phyloP scores from a whole-genome alignment of 805 yeast genomes.

The Barnettozyma sp. region DNA sequence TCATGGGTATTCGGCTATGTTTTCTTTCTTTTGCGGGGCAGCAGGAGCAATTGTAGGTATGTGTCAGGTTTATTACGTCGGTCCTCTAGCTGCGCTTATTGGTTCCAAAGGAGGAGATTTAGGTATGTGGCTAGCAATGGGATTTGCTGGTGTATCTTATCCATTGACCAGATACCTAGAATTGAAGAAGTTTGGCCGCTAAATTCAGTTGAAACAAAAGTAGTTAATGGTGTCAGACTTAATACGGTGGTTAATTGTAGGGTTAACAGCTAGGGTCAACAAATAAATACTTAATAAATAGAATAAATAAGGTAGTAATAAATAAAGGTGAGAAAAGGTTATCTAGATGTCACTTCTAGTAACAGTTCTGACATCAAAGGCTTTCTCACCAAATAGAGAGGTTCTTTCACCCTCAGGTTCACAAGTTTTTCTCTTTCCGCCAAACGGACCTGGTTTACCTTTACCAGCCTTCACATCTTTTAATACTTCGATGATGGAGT shows the following conservation, averaged over 20 bases:
- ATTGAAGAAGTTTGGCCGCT: slow-evolving; percentile 46
- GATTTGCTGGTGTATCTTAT: slow-evolving; percentile 56
- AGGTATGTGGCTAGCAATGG: slow-evolving; percentile 77
- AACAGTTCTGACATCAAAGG: slow-evolving; percentile 59
- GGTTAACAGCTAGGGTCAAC: too few relatives aligned
- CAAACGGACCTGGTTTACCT: slow-evolving; percentile 62
- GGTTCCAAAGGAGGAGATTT: slow-evolving; percentile 74
- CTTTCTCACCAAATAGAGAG: slow-evolving; percentile 51
- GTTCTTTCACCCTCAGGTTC: slow-evolving; percentile 73
- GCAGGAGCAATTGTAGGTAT: slow-evolving; percentile 83
- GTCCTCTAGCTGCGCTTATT: slow-evolving; percentile 58
- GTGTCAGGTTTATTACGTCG: slow-evolving; percentile 81
- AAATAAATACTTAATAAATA: slow-evolving; percentile 3
- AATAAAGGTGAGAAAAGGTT: background rate
- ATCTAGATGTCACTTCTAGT: slow-evolving; percentile 63
- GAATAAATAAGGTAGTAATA: slow-evolving; percentile 5
- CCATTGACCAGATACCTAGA: slow-evolving; percentile 64
- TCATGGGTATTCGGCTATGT: slow-evolving; percentile 62
- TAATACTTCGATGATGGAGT: slow-evolving; percentile 53
- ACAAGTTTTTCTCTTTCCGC: slow-evolving; percentile 55
- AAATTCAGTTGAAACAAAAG: too few relatives aligned
- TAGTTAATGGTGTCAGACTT: too few relatives aligned
- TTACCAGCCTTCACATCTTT: slow-evolving; percentile 57
- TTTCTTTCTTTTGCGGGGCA: slow-evolving; percentile 61
- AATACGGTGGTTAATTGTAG: too few relatives aligned